Conservation (phyloP, 768 basidiomycete species). For the Nidularia pulvinata region DNA sequence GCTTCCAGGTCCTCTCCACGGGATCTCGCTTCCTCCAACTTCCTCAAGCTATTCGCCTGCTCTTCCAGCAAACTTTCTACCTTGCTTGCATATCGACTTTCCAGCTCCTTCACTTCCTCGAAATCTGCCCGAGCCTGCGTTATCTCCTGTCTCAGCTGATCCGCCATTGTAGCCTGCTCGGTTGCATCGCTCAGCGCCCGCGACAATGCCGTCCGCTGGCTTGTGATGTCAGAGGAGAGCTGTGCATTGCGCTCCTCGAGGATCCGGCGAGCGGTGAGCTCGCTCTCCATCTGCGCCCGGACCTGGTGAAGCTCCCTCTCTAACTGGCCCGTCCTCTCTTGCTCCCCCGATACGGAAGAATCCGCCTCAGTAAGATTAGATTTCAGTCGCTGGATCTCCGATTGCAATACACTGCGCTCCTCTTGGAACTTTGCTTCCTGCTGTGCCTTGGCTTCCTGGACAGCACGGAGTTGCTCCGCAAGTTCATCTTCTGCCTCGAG, state of each 20-base stretch:
- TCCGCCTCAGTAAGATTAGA: slow-evolving; percentile 38
- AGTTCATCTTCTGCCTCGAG: slow-evolving; percentile 80
- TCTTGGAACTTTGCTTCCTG: slow-evolving; percentile 61
- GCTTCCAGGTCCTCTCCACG: slow-evolving; percentile 75
- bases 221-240: slow-evolving; percentile 52
- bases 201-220: slow-evolving; percentile 51
- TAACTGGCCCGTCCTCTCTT: slow-evolving; percentile 50
- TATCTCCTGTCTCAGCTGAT: slow-evolving; percentile 63
- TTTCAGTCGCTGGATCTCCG: slow-evolving; percentile 57
- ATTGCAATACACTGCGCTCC: slow-evolving; percentile 52
- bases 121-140: slow-evolving; percentile 58
- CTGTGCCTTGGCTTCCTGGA: slow-evolving; percentile 54
- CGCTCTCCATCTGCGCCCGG: slow-evolving; percentile 63
- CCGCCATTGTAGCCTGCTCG: slow-evolving; percentile 60
- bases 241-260: slow-evolving; percentile 66
- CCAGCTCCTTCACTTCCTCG: slow-evolving; percentile 68
- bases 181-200: slow-evolving; percentile 68
- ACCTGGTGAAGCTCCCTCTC: slow-evolving; percentile 68
- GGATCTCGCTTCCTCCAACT: slow-evolving; percentile 73
- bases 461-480: slow-evolving; percentile 60
- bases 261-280: slow-evolving; percentile 57
- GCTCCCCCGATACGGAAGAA: slow-evolving; percentile 36
- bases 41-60: slow-evolving; percentile 68
- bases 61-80: slow-evolving; percentile 70
- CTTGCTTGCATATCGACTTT: slow-evolving; percentile 62